Percentiles rank a stretch among this genome's conserved stretches.
Conservation (phyloP, 495 filamentous ascomycete species). For the Tuber magnatum region DNA sequence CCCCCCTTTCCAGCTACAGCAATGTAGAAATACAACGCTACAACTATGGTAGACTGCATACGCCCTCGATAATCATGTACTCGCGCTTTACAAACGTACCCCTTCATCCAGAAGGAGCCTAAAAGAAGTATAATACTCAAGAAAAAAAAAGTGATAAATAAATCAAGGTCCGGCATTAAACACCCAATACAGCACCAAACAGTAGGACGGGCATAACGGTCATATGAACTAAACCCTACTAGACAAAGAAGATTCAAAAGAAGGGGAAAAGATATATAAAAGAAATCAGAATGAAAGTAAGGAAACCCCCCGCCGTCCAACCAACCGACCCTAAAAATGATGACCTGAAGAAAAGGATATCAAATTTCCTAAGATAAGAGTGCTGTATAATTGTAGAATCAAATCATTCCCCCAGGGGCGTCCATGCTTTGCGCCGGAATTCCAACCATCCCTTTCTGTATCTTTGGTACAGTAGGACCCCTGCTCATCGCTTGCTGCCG, state of each 20-base stretch:
- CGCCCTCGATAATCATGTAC: background rate
- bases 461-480: slow-evolving; percentile 21
- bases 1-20: background rate
- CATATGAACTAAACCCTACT: slow-evolving; percentile 1
- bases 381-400: background rate
- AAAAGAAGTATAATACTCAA: background rate
- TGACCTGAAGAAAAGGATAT: background rate
- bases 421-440: background rate
- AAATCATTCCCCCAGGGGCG: slow-evolving; percentile 35
- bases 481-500: slow-evolving; percentile 27
- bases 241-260: background rate
- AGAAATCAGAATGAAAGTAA: background rate
- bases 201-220: slow-evolving; percentile 1
- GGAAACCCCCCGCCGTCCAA: background rate
- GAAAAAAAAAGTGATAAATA: background rate
- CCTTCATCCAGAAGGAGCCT: background rate
- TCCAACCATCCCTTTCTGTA: slow-evolving; percentile 23
- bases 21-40: background rate
- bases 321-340: background rate
- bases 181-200: background rate
- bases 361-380: background rate
- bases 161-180: background rate
- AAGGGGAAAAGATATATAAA: background rate
- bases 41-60: slow-evolving; percentile 3
- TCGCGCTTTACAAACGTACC: background rate